phyloP scores from a whole-genome alignment of 306 rosid genomes.

The Oemleria cerasiformis region DNA sequence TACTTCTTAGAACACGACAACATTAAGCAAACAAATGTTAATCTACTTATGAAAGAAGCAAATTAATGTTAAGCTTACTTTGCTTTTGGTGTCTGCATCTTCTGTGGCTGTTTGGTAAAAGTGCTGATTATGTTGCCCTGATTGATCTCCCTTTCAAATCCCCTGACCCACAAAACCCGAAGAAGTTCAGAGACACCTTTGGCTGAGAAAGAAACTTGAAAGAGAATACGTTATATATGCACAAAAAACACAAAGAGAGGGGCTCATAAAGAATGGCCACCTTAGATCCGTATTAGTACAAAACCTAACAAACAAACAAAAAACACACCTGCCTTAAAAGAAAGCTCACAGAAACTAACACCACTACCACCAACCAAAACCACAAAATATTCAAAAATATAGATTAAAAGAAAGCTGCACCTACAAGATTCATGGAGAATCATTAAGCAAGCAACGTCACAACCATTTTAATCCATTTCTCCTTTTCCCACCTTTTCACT shows the following conservation, averaged over 20 bases:
- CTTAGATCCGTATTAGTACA: slow-evolving; percentile 44
- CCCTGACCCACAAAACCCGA: slow-evolving; percentile 66
- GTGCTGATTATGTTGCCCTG: slow-evolving; percentile 10
- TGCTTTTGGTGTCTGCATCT: slow-evolving; percentile 79
- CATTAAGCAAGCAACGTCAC: slow-evolving; percentile 30
- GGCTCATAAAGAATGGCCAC: slow-evolving; percentile 31
- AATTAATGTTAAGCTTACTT: slow-evolving; percentile 51
- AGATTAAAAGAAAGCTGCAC: slow-evolving; percentile 25
- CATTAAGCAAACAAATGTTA: slow-evolving; percentile 14
- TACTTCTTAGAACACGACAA: background rate
- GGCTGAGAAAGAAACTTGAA: slow-evolving; percentile 45
- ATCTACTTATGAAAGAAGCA: slow-evolving; percentile 12
- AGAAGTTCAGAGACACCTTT: slow-evolving; percentile 37
- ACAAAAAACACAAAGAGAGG: slow-evolving; percentile 18
- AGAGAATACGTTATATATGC: slow-evolving; percentile 42
- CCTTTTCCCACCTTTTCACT: slow-evolving; percentile 47
- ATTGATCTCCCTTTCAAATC: slow-evolving; percentile 31
- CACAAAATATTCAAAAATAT: slow-evolving; percentile 1
- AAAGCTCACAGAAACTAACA: slow-evolving; percentile 77
- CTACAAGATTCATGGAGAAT: slow-evolving; percentile 28
- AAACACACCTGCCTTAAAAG: slow-evolving; percentile 75
- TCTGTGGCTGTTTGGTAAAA: slow-evolving; percentile 13
- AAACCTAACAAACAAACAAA: slow-evolving; percentile 58
- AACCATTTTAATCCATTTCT: slow-evolving; percentile 12
- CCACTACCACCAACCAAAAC: slow-evolving; percentile 91